A percentile compares a stretch with the other conserved stretches of the same genome.
Evolutionary conservation across 768 basidiomycete species (phyloP).

Genomic region (Scleroderma bovista): DNA sequence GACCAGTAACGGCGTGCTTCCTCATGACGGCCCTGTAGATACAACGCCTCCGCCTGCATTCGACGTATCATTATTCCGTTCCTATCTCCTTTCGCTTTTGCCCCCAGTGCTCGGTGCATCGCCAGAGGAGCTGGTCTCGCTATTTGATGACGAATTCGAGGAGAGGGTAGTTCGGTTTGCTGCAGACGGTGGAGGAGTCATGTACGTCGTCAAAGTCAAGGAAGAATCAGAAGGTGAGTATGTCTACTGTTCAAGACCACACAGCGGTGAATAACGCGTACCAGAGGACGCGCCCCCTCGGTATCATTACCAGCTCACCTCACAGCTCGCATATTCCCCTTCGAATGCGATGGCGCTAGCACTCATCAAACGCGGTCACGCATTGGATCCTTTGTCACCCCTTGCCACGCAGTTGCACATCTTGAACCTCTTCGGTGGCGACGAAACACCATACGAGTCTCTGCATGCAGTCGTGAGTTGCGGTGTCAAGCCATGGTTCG

Average conservation of each 20-base stretch:
- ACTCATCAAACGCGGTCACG: constrained; percentile 87
- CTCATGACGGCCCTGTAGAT: constrained; percentile 30
- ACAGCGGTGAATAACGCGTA: constrained; percentile 7
- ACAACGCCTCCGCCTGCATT: constrained; percentile 40
- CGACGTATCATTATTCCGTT: constrained; percentile 64
- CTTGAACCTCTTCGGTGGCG: constrained; percentile 84
- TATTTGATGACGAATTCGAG: constrained; percentile 72
- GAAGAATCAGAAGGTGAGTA: constrained; percentile 68
- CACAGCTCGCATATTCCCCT: constrained; percentile 74
- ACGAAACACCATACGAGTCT: constrained; percentile 91
- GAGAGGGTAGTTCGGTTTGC: constrained; percentile 75
- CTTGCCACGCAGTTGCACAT: constrained; percentile 86
- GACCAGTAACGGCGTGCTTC: constrained; percentile 21
- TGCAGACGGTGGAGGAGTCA: constrained; percentile 64
- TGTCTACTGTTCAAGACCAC: background rate
- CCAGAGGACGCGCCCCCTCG: constrained; percentile 63
- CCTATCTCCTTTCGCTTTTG: constrained; percentile 65
- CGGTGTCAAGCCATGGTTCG: constrained; percentile 97
- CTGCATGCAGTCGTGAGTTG: constrained; percentile 92
- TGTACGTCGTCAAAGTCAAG: constrained; percentile 78
- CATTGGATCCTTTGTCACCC: constrained; percentile 74
- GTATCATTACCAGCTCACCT: constrained; percentile 61
- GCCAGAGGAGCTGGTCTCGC: constrained; percentile 54
- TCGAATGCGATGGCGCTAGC: constrained; percentile 83
- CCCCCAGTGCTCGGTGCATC: constrained; percentile 79